Base-by-base conservation (phyloP, 352 stramenopile genomes). In the Elongisporangium anandrum region DNA sequence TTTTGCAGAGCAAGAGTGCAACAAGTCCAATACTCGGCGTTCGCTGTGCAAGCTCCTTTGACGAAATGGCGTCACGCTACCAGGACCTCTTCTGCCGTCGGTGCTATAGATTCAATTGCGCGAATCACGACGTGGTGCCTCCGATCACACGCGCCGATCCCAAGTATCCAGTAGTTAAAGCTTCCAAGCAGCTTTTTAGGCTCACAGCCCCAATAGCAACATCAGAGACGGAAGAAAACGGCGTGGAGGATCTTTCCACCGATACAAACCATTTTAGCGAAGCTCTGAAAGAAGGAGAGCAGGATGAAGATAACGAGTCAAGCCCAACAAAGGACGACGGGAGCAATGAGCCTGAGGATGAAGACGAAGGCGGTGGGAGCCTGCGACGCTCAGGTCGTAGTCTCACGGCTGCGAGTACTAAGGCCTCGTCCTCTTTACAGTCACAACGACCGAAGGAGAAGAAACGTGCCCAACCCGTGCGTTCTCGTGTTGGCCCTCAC, bases 71-170 rank as follows among this genome's bases (percentile, higher is more conserved):
- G 2, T 49, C 50, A 0, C 72, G 67, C 23, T 90, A 87, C 39
- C 73, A 73, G 41, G 61, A 77, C 20, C 75, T 89, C 26, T 92
- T 92, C 47, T 94, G 85, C 50, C 79, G 83, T 7, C 79, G 74
- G n/a, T 94, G 85, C 65, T 88, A 75, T 54, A 49, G 60, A 41
- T 94, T 90, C 71, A 90, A 85, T 56, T 94, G 85, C 59, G 65
- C 79, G 59, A 73, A 87, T 26, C 85, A 94, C 61, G 83, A 81
- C 16, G 63, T 74, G 48, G 60, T 79, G 8, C 80, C 90, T 56
- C 79, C 81, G 10, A 41, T 69, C 21, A 62, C 76, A 48, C 79
- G 81, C 7, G 65, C 68, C 0, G 81, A 94, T 58, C 84, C 84
- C 4, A 64, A 57, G 6, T 84, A 88, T 63, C 84, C 84, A 0